A percentile compares a stretch with the other conserved stretches of the same genome.
phyloP scores from a whole-genome alignment of 2,329 filamentous ascomycete genomes.

The Curvularia hawaiiensis region DNA sequence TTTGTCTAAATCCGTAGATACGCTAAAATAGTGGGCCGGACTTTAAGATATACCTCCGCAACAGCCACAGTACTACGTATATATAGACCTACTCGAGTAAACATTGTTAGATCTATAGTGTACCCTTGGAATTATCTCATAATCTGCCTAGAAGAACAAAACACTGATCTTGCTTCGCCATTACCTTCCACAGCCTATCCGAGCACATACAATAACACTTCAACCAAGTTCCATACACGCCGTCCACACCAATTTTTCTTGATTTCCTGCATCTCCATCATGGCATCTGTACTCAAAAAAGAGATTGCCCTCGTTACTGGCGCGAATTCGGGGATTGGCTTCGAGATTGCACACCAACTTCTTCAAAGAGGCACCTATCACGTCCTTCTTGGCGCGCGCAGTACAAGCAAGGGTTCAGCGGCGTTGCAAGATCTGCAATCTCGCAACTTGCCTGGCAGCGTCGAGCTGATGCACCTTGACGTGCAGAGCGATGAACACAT shows the following conservation, averaged over 20 bases:
- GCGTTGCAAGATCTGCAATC: slow-evolving; percentile 34
- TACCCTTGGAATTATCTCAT: neutral
- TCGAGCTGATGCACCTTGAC: slow-evolving; percentile 51
- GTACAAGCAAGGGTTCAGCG: slow-evolving; percentile 30
- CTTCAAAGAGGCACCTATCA: slow-evolving; percentile 46
- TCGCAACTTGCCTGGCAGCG: slow-evolving; percentile 33
- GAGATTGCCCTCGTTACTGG: slow-evolving; percentile 46
- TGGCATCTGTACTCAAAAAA: slow-evolving; percentile 25
- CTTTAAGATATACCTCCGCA: slow-evolving; percentile 2
- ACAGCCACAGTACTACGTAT: neutral
- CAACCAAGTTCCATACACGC: neutral
- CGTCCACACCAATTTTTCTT: neutral
- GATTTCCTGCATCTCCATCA: neutral
- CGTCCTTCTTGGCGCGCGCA: slow-evolving; percentile 33
- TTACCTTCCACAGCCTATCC: neutral
- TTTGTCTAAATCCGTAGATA: neutral
- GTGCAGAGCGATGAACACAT: slow-evolving; percentile 52
- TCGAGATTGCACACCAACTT: slow-evolving; percentile 50
- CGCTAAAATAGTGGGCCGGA: slow-evolving; percentile 1
- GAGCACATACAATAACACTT: neutral
- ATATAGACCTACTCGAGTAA: neutral
- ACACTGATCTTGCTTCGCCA: neutral
- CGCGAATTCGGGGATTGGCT: slow-evolving; percentile 57
- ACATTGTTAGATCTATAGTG: neutral
- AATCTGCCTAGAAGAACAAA: neutral